A percentile compares a stretch with the other conserved stretches of the same genome.
These are phyloP conservation scores for Yarrowia divulgata DNA, from an alignment of 805 yeast species.

Conservation along the genomic window DNA sequence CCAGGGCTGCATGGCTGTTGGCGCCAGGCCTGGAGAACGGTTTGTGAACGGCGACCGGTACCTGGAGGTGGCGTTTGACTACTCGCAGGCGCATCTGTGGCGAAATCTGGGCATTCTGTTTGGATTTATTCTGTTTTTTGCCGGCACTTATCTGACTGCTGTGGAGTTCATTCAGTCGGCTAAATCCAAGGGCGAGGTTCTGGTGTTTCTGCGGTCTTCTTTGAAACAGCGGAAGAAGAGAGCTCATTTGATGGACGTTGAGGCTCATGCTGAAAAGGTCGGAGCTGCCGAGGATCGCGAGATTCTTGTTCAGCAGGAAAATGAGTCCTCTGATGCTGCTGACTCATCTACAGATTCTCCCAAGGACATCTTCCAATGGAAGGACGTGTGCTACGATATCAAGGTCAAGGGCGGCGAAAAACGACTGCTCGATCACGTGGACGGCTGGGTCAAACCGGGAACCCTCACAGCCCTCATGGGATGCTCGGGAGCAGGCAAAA, in stretches of 20 bases:
- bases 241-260: constrained; percentile 13
- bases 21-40: constrained; percentile 60
- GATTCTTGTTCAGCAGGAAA: constrained; percentile 8
- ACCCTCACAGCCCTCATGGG: constrained; percentile 82
- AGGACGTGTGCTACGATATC: constrained; percentile 43
- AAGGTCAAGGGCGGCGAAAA: constrained; percentile 26
- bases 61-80: constrained; percentile 55
- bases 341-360: neutral
- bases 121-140: constrained; percentile 63
- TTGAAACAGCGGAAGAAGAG: constrained; percentile 19
- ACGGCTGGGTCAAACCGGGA: constrained; percentile 86
- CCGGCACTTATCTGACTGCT: constrained; percentile 59
- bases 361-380: constrained; percentile 68
- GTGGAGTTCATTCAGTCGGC: constrained; percentile 56
- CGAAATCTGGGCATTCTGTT: constrained; percentile 68
- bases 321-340: neutral
- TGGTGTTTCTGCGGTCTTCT: constrained; percentile 55
- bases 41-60: constrained; percentile 62
- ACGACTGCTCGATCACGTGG: constrained; percentile 68
- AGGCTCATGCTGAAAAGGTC: constrained; percentile 11
- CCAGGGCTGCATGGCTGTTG: constrained; percentile 63
- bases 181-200: constrained; percentile 63
- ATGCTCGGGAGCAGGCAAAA: constrained; percentile 83
- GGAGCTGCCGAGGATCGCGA: constrained; percentile 7
- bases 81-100: constrained; percentile 61